Conservation (phyloP, 2,329 filamentous ascomycete species). For the Xylariaceae sp. region DNA sequence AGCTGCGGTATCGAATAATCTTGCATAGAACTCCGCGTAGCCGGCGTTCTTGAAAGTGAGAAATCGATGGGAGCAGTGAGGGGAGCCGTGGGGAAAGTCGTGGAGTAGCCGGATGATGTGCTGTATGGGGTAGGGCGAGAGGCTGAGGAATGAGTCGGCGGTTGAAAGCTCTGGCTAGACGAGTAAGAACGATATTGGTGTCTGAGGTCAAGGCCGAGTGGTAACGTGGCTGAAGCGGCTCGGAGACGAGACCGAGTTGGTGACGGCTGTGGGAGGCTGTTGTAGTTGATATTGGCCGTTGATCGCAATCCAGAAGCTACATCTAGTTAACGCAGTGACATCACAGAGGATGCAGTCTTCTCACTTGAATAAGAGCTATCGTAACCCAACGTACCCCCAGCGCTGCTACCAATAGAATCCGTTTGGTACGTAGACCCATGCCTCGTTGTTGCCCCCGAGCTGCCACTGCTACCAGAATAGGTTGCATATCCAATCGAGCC, state of each 20-base stretch:
- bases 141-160: conserved; percentile 29
- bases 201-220: conserved; percentile 31
- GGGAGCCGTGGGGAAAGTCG: conserved; percentile 50
- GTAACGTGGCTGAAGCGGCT: conserved; percentile 38
- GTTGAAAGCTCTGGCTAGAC: conserved; percentile 28
- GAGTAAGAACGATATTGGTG: conserved; percentile 32
- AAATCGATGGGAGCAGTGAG: conserved; percentile 51
- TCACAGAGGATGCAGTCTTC: conserved; percentile 18
- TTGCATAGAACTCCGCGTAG: conserved; percentile 33
- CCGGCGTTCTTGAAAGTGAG: conserved; percentile 41
- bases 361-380: conserved; percentile 51
- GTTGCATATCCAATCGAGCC: conserved; percentile 53
- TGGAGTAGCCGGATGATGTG: conserved; percentile 42
- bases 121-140: conserved; percentile 38
- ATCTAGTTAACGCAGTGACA: conserved; percentile 13
- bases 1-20: conserved; percentile 52
- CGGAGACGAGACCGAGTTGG: conserved; percentile 45
- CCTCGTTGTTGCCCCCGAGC: conserved; percentile 43
- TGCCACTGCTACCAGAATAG: conserved; percentile 43
- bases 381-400: conserved; percentile 42
- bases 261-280: conserved; percentile 41
- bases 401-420: conserved; percentile 41
- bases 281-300: conserved; percentile 46
- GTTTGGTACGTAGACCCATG: conserved; percentile 48
- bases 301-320: conserved; percentile 45